Evolutionary conservation across 164 flowering plant species (phyloP).

Genomic region (Taxillus chinensis): DNA sequence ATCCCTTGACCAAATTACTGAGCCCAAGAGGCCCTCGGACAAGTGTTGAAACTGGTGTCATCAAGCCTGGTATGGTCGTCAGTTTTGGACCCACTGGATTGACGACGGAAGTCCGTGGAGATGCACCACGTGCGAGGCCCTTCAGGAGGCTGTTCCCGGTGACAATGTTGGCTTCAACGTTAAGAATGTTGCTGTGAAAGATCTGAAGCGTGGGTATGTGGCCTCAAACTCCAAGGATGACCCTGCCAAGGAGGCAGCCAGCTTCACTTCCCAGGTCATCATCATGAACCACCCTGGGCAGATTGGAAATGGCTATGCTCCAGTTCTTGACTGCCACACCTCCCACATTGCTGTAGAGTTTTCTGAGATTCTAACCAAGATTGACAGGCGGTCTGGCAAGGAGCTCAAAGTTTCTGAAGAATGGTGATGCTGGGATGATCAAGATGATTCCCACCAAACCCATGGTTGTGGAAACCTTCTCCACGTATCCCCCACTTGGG

Average conservation of each 20-base stretch:
- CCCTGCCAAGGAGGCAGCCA: conserved; percentile 1
- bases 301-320: conserved; percentile 10
- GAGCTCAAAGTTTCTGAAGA: conserved; percentile 11
- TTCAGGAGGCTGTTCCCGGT: not conserved
- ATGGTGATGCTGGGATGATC: conserved; percentile 11
- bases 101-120: not conserved
- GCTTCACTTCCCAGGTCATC: not conserved
- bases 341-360: conserved; percentile 7
- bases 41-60: conserved; percentile 7
- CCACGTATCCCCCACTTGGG: not conserved
- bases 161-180: conserved; percentile 13
- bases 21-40: conserved; percentile 9
- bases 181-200: conserved; percentile 11
- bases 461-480: conserved; percentile 3
- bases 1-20: conserved; percentile 4
- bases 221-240: not conserved
- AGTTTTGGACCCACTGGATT: conserved; percentile 9
- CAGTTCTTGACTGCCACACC: conserved; percentile 11
- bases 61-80: conserved; percentile 10
- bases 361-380: conserved; percentile 4
- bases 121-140: conserved; percentile 1
- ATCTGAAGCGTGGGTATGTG: conserved; percentile 8
- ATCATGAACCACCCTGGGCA: not conserved
- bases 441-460: conserved; percentile 10
- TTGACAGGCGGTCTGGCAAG: conserved; percentile 12